These are phyloP conservation scores for Nannochloropsis gaditana DNA, from an alignment of 108 stramenopile genomes.

Conservation along the genomic window DNA sequence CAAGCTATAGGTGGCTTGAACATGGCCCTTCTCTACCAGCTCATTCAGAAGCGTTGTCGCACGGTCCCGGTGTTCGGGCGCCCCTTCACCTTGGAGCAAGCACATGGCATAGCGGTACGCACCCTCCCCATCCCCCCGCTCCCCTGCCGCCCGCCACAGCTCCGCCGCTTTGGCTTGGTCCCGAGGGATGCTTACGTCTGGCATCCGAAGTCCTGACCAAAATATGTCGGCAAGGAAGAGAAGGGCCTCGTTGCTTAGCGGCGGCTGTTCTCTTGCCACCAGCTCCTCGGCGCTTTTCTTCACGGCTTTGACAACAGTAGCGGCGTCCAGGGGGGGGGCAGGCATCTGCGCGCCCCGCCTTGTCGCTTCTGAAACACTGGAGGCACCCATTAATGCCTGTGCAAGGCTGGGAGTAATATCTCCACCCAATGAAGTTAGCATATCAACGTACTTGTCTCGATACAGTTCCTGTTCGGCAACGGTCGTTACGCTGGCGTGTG, in stretches of 20 bases:
- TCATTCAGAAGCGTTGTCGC: neutral
- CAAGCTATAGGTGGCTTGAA: neutral
- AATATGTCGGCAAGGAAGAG: neutral
- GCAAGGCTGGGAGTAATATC: neutral
- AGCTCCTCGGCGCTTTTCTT: neutral
- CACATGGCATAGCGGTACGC: neutral
- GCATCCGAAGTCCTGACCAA: neutral
- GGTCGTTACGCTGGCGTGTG: neutral
- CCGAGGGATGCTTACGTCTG: neutral
- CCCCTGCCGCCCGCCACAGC: neutral
- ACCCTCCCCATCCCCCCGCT: conserved; percentile 1
- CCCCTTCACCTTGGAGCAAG: conserved; percentile 14
- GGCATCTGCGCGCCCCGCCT: neutral
- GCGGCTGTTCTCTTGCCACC: neutral
- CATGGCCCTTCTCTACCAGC: neutral
- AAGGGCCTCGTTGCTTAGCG: neutral
- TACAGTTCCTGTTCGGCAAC: neutral
- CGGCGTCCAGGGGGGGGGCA: neutral
- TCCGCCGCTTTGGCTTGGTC: neutral
- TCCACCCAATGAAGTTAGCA: neutral
- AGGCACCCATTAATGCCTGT: neutral
- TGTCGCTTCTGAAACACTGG: neutral
- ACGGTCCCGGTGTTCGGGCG: neutral
- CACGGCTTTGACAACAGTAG: neutral
- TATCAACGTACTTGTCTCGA: neutral